Evolutionary conservation across 2,329 filamentous ascomycete genomes (phyloP), one percentile per base, ranked within the genome.

Genomic region (Fusarium subtropicale): DNA sequence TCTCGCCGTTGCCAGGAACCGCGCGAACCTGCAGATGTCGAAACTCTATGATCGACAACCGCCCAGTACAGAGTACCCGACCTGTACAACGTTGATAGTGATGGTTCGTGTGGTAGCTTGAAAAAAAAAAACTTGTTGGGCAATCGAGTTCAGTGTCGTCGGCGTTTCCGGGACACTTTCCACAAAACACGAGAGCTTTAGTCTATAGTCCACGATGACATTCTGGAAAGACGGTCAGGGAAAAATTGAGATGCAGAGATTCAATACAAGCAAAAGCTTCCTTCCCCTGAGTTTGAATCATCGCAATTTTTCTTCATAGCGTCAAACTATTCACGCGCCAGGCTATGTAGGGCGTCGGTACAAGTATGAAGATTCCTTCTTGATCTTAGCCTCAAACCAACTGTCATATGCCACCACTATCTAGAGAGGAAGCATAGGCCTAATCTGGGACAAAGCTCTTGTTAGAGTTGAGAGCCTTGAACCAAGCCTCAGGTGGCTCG

Each of bases 371-470:
- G 57, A 69, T 67, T 64, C 71, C 71, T 74, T 61, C 60, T 65
- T 65, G 60, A 65, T 65, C 60, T 64, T 74, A 72, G 69, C 47
- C 52, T 62, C 68, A 69, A 65, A 60, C 71, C 56, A 68, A 65
- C 69, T 66, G 64, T 63, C 55, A 64, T 68, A 56, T 64, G 52
- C 54, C 54, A 68, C 60, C 57, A 70, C 63, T 54, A 70, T 60
- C 47, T 64, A 64, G 58, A 30, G 47, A 41, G 33, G 48, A 64
- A 67, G 67, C 66, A 67, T 63, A 50, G 67, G 44, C 64, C 62
- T 56, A 53, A 56, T 16, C 56, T 44, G 56, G 61, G 38, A 66
- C 53, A 64, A 67, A 66, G 61, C 52, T 66, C 39, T 47, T 34
- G 12, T 56, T 30, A 60, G 42, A 52, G 52, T 58, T 54, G 42